Percentiles rank a stretch among this genome's conserved stretches.
phyloP scores from a whole-genome alignment of 257 asterid species.

The Eustoma russellianum region DNA sequence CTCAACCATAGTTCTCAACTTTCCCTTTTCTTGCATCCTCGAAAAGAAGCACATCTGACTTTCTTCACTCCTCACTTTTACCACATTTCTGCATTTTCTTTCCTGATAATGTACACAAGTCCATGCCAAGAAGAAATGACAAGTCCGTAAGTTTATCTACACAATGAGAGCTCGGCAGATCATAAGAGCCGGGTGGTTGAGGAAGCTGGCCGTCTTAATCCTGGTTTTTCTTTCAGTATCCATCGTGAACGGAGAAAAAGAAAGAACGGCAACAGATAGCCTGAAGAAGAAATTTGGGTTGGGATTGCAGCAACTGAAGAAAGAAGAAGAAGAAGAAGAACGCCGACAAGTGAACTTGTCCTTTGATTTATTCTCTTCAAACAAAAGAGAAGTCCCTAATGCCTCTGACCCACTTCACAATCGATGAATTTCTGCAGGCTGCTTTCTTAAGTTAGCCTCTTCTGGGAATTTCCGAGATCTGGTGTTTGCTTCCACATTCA shows the following conservation, averaged over 20 bases:
- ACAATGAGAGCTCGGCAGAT: conserved; percentile 13
- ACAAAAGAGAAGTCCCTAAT: conserved; percentile 39
- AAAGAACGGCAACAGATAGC: conserved; percentile 10
- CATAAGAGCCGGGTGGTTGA: conserved; percentile 3
- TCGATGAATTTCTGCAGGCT: conserved; percentile 2
- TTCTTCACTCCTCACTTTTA: neutral
- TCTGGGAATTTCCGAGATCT: neutral
- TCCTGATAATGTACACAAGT: neutral
- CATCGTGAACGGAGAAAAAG: conserved; percentile 14
- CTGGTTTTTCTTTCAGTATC: conserved; percentile 7
- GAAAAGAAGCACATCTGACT: neutral
- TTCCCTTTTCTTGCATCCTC: conserved; percentile 10
- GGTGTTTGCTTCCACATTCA: too few species aligned
- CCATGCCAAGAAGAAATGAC: neutral
- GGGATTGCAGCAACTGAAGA: conserved; percentile 3
- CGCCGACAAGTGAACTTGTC: conserved; percentile 10
- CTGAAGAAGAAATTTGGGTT: conserved; percentile 7
- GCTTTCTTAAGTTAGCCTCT: too few species aligned
- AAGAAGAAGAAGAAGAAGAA: neutral
- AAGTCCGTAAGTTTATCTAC: too few species aligned
- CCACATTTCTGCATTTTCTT: neutral
- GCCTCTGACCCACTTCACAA: conserved; percentile 39
- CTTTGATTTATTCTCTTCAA: conserved; percentile 15
- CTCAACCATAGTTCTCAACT: neutral
- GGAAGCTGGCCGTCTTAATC: conserved; percentile 16